Base-by-base conservation (phyloP, 805 yeast species). In the Metschnikowia aberdeeniae region DNA sequence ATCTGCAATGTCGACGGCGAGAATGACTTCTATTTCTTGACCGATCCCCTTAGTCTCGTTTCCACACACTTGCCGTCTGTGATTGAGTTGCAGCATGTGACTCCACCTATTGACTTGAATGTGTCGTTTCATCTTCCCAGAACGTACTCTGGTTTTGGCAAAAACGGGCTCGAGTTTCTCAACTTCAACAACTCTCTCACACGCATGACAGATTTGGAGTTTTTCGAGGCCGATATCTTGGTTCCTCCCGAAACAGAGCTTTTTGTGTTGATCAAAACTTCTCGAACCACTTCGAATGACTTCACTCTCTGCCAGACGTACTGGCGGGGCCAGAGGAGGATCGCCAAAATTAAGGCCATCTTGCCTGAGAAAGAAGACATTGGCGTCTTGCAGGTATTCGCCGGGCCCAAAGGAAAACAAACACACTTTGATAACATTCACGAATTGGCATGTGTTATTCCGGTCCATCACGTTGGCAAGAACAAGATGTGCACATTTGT, bases 21-120 rank as follows among this genome's bases (percentile, higher is more conserved):
- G 38, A 75, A 79, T 47, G 77, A 79, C 40, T 84, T 81, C 58
- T 93, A 87, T 63, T 92, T 90, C 64, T 64, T 93, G 49, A 70
- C 86, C 2, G 80, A 82, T 53, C 99, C 99, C 1, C 65, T 82
- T 44, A 78, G 81, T 45, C 60, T 89, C 34, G 78, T 93, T 12
- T 84, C 84, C 51, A 86, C 97, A 0, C 99, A 93, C 63, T 81
- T 89, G 38, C 98, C 99, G 11, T 73, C 81, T 13, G 81, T 81
- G 46, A 80, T 80, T 35, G 84, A 80, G 48, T 84, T 86, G 52
- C 99, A 93, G 63, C 96, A 87, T 65, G 78, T 92, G 17, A 75
- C 79, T 27, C 98, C 97, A 4, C 87, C 95, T 3, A 68, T 92
- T 49, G 90, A 87, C 50, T 84, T 86, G 30, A 75, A 80, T 52